Evolutionary conservation across 225 moss, liverwort and hornwort species (phyloP), one percentile per base, ranked within the genome.

Genomic region (Climacium dendroides): DNA sequence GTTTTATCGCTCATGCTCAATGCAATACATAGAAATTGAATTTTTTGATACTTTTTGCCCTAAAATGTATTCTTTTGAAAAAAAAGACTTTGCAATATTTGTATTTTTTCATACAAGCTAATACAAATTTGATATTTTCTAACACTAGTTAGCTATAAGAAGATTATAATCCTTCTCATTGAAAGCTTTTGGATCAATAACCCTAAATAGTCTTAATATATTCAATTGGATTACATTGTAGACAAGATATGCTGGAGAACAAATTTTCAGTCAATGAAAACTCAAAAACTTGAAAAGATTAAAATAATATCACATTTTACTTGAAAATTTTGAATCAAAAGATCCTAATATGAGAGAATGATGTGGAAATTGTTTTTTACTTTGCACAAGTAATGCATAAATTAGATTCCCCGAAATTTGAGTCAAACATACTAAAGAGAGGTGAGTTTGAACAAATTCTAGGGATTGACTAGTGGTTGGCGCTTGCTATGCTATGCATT

Each of bases 331-430:
- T 67, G 37, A 67, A 10, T 2, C 6, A 67, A 67, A 23, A 22
- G 22, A 20, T 67, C 0, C 7, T 2, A 37, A 67, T 0, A 23
- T 0, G 0, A 67, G 7, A 23, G 0, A 37, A 67, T 13, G 37
- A 67, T 1, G 1, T 23, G 7, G 37, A 37, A 7, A 67, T 67
- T 7, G 23, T 37, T 37, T 67, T 37, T 37, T 37, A 10, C 11
- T 35, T 12, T 67, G 2, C 23, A 7, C 13, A 13, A 37, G 23
- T 15, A 70, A 41, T 70, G 41, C 1, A 14, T 8, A 25, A 67
- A 41, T 15, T 25, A 5, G 4, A 67, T 10, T 67, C 2, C 2
- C 0, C 6, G 0, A 3, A 23, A 37, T 22, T 67, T 67, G 7
- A 66, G 0, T 67, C 15, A 39, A 69, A 1, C 1, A 0, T 5